Evolutionary conservation across 768 basidiomycete genomes (phyloP).

Genomic region (Xerocomellus amylosporus): DNA sequence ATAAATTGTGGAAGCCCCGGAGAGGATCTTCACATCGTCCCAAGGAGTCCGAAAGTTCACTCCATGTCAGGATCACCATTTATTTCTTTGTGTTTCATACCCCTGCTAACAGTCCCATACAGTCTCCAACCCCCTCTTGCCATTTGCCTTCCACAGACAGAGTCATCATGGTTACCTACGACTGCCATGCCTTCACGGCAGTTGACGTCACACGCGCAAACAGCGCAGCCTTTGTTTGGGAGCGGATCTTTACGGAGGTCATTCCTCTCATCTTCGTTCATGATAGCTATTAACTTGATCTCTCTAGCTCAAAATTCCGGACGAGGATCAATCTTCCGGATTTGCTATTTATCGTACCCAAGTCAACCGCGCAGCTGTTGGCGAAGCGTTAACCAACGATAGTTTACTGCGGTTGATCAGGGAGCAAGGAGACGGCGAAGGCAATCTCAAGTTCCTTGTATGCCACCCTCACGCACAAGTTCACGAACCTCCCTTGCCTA

Average conservation of each 20-base stretch:
- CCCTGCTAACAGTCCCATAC: slow-evolving; percentile 13
- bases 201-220: slow-evolving; percentile 70
- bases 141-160: slow-evolving; percentile 31
- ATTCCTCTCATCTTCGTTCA: slow-evolving; percentile 16
- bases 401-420: slow-evolving; percentile 69
- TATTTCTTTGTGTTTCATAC: not conserved
- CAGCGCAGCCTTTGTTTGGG: slow-evolving; percentile 67
- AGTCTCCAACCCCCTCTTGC: slow-evolving; percentile 32
- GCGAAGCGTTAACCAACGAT: slow-evolving; percentile 70
- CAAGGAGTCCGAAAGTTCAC: slow-evolving; percentile 28
- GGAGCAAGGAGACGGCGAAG: slow-evolving; percentile 70
- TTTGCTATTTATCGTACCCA: slow-evolving; percentile 86
- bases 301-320: slow-evolving; percentile 68
- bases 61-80: slow-evolving; percentile 14
- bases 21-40: slow-evolving; percentile 31
- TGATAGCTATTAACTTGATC: not conserved
- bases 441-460: slow-evolving; percentile 82
- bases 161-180: slow-evolving; percentile 66
- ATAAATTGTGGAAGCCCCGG: slow-evolving; percentile 25
- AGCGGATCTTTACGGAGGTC: slow-evolving; percentile 80
- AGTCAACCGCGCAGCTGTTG: slow-evolving; percentile 73
- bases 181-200: slow-evolving; percentile 70
- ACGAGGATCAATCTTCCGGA: slow-evolving; percentile 70
- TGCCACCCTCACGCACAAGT: slow-evolving; percentile 61
- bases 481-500: slow-evolving; percentile 47